Evolutionary conservation across 1,139 yeast species (phyloP), one percentile per base, ranked within the genome.

Genomic region (Zygoascus sp.): DNA sequence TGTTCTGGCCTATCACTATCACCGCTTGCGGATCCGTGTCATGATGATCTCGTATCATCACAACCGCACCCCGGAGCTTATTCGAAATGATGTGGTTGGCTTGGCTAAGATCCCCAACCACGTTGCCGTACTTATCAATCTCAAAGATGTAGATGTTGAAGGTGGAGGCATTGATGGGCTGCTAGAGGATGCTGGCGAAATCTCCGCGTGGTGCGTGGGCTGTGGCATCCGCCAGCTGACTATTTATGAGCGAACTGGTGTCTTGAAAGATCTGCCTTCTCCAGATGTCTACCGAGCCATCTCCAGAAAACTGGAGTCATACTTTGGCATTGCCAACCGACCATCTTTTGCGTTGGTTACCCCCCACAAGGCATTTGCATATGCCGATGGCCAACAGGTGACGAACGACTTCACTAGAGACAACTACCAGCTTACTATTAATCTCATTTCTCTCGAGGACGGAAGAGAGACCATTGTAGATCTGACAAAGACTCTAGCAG

Each of bases 91-190:
- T 66, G 89, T 88, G 36, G 72, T 73, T 50, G 76, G 78, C 57
- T 69, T 92, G 50, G 61, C 73, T 42, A 92, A 92, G 64, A 75
- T 89, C 38, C 99, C 99, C 2, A 76, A 75, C 53, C 75, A 85
- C 47, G 59, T 92, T 20, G 83, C 95, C 9, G 80, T 86, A 27
- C 80, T 92, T 15, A 67, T 92, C 51, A 81, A 79, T 55, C 74
- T 82, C 60, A 79, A 80, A 58, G 78, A 83, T 40, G 89, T 80
- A 46, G 92, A 83, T 56, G 94, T 85, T 60, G 89, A 86, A 50
- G 96, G 95, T 21, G 98, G 97, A 1, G 97, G 97, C 2, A 66
- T 84, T 40, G 90, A 84, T 51, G 96, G 95, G 0, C 72, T 94
- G 40, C 72, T 90, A 58, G 80, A 77, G 56, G 87, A 87, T 58